Base-by-base conservation (phyloP, 1,139 yeast genomes). In the Blastobotrys arbuscula region DNA sequence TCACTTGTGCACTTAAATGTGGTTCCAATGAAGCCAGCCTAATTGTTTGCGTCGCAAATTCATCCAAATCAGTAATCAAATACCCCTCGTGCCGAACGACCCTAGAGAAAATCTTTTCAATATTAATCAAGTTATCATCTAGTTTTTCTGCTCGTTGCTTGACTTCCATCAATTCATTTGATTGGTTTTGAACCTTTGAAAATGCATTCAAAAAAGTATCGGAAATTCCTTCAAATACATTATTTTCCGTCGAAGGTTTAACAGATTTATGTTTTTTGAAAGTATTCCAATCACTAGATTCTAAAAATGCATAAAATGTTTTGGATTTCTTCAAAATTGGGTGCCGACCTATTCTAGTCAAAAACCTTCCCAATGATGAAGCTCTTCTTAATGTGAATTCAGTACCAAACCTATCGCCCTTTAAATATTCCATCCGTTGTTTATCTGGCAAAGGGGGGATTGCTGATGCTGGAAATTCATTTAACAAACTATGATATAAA, bases 391-490 rank as follows among this genome's bases (percentile, higher is more conserved):
- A 73, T 0, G 96, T 90, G 66, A 92, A 92, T 51, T 87, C 87
- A 10, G 76, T 69, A 47, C 87, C 79, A 63, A 87, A 87, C 18
- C 96, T 76, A 60, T 92, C 97, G n/a, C 98, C 98, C 39, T 95
- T 89, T 50, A 92, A 74, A 64, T 92, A 92, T 65, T 92, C 96
- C 59, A 90, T 73, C 53, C 95, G 79, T 71, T 85, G 87, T 67
- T 89, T 90, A 53, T 94, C 95, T 0, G 98, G 98, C 49, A 92
- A 72, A 10, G 98, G 97, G 1, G 98, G 98, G 0, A 92, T 80
- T 34, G 92, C 79, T 50, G 85, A 75, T 2, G 94, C 85, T 0
- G 97, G 96, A 61, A 75, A 86, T 62, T 89, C 97, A 58, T 79
- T 82, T 44, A 73, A 65, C 48, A 92, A 72, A 53, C 88, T 81